Base-by-base conservation (phyloP, 192 early-diverging fungal species). In the Backusella liffmaniae region DNA sequence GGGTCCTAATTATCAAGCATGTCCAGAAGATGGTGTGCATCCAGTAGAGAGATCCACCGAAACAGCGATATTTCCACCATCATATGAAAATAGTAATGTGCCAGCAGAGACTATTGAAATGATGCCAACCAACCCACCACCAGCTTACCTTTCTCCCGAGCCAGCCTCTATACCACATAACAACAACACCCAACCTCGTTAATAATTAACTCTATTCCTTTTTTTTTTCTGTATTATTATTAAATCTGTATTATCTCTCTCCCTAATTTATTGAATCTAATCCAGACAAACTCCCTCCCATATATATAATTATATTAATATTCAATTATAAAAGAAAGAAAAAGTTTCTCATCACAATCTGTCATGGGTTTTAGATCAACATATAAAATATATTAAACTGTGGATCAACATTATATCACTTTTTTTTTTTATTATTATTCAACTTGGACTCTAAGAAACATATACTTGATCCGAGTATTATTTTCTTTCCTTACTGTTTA, bases 231-330 rank as follows among this genome's bases (percentile, higher is more conserved):
- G 4, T 74, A 39, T 74, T 42, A 66, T 66, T 35, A 66, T 42
- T 68, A 67, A 66, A 21, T 42, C 34, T 74, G 65, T 66, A 37
- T 42, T 72, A 73, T 56, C 23, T 46, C 66, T 30, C 35, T 36
- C 66, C 66, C 18, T 36, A 69, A 23, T 69, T n/a, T 69, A 69
- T 39, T 69, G 41, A 69, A 26, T 12, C 26, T 62, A 10, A 62
- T 62, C 26, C 56, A 62, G 9, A 4, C 53, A 18, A 18, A 37
- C 37, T 37, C 2, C 16, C 9, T 23, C 56, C 56, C 8, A 26
- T 59, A 26, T 59, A 59, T 59, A 49, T 49, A 59, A 15, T 3
- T 56, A 56, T 56, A 5, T 23, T 21, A 56, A 26, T 56, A 56
- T 56, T 56, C 21, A 23, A 56, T 56, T 53, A 53, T 21, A 21